phyloP scores from a whole-genome alignment of 148 eudicot species.

The Agrostemma githago region DNA sequence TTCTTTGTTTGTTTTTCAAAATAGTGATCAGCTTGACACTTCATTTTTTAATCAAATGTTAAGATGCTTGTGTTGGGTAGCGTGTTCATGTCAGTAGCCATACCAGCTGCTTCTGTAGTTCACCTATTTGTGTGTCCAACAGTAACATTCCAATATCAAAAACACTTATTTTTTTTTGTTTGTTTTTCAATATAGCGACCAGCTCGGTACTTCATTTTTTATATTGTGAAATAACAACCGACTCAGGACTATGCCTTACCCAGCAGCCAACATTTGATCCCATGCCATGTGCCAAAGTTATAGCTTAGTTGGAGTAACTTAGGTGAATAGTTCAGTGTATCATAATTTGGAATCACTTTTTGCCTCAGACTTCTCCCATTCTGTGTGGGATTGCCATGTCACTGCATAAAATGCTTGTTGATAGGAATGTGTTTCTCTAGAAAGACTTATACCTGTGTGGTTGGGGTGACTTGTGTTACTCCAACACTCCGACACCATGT shows the following conservation, averaged over 20 bases:
- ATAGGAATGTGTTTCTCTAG: neutral
- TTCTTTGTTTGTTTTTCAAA: no score
- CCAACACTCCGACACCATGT: no score
- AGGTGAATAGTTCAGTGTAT: neutral
- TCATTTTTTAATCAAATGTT: neutral
- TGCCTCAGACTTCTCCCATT: neutral
- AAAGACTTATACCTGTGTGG: neutral
- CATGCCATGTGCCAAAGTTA: neutral
- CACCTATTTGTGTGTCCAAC: neutral
- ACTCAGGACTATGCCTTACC: neutral
- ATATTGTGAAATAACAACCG: neutral
- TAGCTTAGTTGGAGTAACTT: neutral
- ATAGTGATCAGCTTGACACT: no score
- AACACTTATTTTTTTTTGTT: neutral
- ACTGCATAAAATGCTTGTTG: neutral
- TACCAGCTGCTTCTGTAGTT: neutral
- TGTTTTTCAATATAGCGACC: no score
- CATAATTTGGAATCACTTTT: neutral
- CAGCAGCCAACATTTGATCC: neutral
- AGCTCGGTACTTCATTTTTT: no score
- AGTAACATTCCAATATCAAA: neutral
- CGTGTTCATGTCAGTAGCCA: neutral
- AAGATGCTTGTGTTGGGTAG: neutral
- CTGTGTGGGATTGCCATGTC: neutral
- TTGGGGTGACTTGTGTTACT: no score